Evolutionary conservation across 1,284 basidiomycete genomes (phyloP).

Genomic region (Calocybe gambosa): DNA sequence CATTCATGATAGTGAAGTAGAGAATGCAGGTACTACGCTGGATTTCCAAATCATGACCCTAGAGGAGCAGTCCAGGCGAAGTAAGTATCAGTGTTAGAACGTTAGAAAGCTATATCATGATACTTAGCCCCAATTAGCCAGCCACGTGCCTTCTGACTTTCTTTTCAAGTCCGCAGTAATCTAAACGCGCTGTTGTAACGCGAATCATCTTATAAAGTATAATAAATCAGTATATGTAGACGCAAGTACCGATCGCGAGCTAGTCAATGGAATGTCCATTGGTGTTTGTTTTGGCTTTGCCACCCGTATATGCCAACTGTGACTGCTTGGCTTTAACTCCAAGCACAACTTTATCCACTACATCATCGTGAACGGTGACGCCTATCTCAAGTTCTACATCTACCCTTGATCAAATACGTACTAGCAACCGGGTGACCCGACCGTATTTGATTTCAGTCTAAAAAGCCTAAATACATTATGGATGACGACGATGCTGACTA

Average conservation of each 20-base stretch:
- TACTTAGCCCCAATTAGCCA: too few species aligned
- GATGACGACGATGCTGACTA: constrained; percentile 88
- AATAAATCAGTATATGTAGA: too few species aligned
- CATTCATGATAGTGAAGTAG: constrained; percentile 21
- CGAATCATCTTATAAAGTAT: too few species aligned
- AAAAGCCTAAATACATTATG: constrained; percentile 42
- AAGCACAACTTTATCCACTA: not conserved
- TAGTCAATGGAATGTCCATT: too few species aligned
- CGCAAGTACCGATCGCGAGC: too few species aligned
- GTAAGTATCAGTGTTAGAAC: not conserved
- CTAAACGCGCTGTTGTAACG: too few species aligned
- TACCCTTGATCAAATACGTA: constrained; percentile 2
- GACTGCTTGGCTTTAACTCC: not conserved
- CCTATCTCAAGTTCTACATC: not conserved
- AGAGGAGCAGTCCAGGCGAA: not conserved
- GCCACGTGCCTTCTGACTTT: too few species aligned
- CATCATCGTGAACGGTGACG: not conserved
- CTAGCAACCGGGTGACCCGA: constrained; percentile 1
- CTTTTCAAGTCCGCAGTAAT: too few species aligned
- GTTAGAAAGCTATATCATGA: too few species aligned
- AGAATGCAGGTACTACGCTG: not conserved
- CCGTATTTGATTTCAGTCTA: not conserved
- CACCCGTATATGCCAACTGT: not conserved
- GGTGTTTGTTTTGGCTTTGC: not conserved
- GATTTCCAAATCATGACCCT: constrained; percentile 5